Evolutionary conservation across 495 filamentous ascomycete genomes (phyloP).

Genomic region (Aspergillus affinis): DNA sequence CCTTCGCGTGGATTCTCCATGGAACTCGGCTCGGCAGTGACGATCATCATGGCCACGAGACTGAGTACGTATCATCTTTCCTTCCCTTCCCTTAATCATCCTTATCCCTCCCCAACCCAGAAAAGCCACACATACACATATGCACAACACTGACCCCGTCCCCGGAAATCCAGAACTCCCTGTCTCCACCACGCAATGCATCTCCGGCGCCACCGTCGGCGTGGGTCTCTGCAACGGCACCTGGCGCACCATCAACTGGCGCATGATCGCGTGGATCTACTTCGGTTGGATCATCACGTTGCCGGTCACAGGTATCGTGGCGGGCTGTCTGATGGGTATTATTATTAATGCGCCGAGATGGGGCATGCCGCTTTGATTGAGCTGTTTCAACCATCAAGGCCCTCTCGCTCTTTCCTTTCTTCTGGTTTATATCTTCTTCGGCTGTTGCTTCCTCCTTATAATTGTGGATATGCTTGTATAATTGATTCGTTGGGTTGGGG

Average conservation of each 20-base stretch:
- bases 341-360: slow-evolving; percentile 56
- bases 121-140: not conserved
- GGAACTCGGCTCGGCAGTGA: slow-evolving; percentile 21
- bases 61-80: slow-evolving; percentile 11
- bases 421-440: not conserved
- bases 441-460: not conserved
- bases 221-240: slow-evolving; percentile 62
- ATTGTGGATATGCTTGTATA: not conserved
- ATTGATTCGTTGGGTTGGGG: not conserved
- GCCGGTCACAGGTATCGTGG: slow-evolving; percentile 55
- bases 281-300: slow-evolving; percentile 59
- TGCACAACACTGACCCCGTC: not conserved
- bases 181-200: slow-evolving; percentile 52
- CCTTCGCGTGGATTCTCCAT: slow-evolving; percentile 22
- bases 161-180: slow-evolving; percentile 18
- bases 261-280: slow-evolving; percentile 57
- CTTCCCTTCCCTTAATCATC: not conserved
- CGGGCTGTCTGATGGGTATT: slow-evolving; percentile 57
- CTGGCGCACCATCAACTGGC: slow-evolving; percentile 59
- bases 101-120: not conserved
- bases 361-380: slow-evolving; percentile 12
- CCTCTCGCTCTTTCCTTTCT: not conserved
- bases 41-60: slow-evolving; percentile 19
- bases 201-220: slow-evolving; percentile 60
- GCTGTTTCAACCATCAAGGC: no score